phyloP scores from a whole-genome alignment of 164 flowering plant species.

The Liquidambar formosana region DNA sequence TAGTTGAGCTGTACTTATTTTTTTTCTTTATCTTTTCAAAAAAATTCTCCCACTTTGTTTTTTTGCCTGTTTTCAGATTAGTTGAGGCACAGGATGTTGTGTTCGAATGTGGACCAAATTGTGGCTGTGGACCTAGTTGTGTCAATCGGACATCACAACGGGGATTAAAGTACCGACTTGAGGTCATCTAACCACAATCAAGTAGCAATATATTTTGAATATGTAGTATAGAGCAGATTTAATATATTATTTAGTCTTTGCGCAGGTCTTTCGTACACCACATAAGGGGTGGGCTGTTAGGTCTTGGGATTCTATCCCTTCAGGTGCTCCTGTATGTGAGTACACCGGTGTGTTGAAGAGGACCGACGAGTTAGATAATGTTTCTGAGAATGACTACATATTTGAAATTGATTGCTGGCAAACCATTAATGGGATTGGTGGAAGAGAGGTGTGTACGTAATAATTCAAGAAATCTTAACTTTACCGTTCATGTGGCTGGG shows the following conservation, averaged over 20 bases:
- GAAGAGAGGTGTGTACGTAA: constrained; percentile 21
- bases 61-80: constrained; percentile 8
- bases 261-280: constrained; percentile 19
- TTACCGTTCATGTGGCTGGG: too few species aligned
- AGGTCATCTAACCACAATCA: constrained; percentile 7
- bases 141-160: constrained; percentile 24
- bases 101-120: constrained; percentile 26
- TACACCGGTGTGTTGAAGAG: constrained; percentile 22
- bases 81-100: constrained; percentile 23
- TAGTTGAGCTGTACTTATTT: background rate
- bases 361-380: constrained; percentile 17
- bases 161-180: constrained; percentile 18
- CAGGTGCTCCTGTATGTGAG: constrained; percentile 23
- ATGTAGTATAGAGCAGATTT: background rate
- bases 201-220: background rate
- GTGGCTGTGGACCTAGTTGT: constrained; percentile 31
- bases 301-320: constrained; percentile 26
- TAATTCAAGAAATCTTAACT: background rate
- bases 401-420: constrained; percentile 28
- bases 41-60: background rate
- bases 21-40: background rate
- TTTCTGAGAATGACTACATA: constrained; percentile 22
- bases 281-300: constrained; percentile 30
- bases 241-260: background rate
- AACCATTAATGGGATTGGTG: constrained; percentile 26